These are phyloP conservation scores for Saturnispora saitoi DNA, from an alignment of 805 yeast species.

Conservation along the genomic window DNA sequence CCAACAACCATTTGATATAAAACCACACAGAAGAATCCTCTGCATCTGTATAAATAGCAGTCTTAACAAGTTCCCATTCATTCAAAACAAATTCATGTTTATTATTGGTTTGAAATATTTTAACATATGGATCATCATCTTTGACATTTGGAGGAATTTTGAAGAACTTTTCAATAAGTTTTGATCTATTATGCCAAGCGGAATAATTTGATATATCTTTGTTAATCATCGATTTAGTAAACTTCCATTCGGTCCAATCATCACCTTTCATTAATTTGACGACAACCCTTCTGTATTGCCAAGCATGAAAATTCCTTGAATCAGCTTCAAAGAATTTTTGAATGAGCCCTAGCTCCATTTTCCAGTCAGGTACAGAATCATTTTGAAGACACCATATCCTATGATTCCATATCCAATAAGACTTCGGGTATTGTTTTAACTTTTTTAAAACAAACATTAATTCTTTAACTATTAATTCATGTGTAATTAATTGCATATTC, in stretches of 20 bases:
- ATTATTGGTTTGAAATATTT: slow-evolving; percentile 14
- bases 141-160: slow-evolving; percentile 10
- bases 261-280: slow-evolving; percentile 30
- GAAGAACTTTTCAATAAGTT: slow-evolving; percentile 50
- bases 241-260: slow-evolving; percentile 52
- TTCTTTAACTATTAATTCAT: slow-evolving; percentile 42
- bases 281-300: slow-evolving; percentile 85
- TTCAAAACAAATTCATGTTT: slow-evolving; percentile 31
- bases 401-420: slow-evolving; percentile 97
- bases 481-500: slow-evolving; percentile 23
- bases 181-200: slow-evolving; percentile 90
- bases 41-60: slow-evolving; percentile 88
- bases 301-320: slow-evolving; percentile 85
- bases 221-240: slow-evolving; percentile 71
- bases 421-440: slow-evolving; percentile 67
- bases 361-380: slow-evolving; percentile 49
- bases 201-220: slow-evolving; percentile 85
- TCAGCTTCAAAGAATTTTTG: slow-evolving; percentile 62
- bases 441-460: slow-evolving; percentile 49
- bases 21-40: slow-evolving; percentile 93
- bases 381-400: slow-evolving; percentile 69
- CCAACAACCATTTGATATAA: slow-evolving; percentile 72
- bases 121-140: slow-evolving; percentile 7
- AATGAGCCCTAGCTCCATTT: slow-evolving; percentile 61
- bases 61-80: slow-evolving; percentile 63